phyloP scores from a whole-genome alignment of 495 filamentous ascomycete genomes.

The Talaromyces nanjingensis region DNA sequence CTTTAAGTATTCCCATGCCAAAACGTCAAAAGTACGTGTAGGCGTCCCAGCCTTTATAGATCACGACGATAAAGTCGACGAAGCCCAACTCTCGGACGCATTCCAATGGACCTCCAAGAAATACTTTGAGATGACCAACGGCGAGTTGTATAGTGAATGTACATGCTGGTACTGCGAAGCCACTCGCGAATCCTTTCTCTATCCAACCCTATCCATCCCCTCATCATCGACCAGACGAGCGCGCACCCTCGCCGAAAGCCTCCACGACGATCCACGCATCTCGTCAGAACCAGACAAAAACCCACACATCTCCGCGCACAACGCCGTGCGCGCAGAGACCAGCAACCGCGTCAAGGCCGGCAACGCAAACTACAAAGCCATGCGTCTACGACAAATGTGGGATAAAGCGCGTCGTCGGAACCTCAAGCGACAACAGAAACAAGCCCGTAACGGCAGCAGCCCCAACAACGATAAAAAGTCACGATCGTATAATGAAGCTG shows the following conservation, averaged over 20 bases:
- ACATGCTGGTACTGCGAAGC: slow-evolving; percentile 91
- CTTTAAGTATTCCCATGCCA: slow-evolving; percentile 39
- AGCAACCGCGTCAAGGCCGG: background rate
- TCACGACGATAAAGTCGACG: slow-evolving; percentile 81
- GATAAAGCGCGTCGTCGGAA: slow-evolving; percentile 55
- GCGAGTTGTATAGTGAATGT: slow-evolving; percentile 70
- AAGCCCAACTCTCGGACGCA: slow-evolving; percentile 48
- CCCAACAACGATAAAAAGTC: slow-evolving; percentile 29
- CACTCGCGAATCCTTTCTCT: slow-evolving; percentile 51
- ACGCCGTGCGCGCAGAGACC: slow-evolving; percentile 31
- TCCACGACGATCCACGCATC: slow-evolving; percentile 47
- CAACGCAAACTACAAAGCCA: slow-evolving; percentile 16
- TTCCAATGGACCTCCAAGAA: slow-evolving; percentile 71
- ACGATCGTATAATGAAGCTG: slow-evolving; percentile 19
- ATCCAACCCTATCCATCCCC: slow-evolving; percentile 36
- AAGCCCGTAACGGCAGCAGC: slow-evolving; percentile 30
- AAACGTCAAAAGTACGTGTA: background rate
- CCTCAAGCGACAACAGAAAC: slow-evolving; percentile 46
- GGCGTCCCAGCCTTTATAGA: slow-evolving; percentile 51
- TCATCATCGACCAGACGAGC: slow-evolving; percentile 24
- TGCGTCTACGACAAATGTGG: slow-evolving; percentile 54
- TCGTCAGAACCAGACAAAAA: slow-evolving; percentile 50
- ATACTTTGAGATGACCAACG: slow-evolving; percentile 54
- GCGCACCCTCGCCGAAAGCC: slow-evolving; percentile 35
- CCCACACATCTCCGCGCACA: slow-evolving; percentile 71